Conservation (phyloP, 371 early-diverging fungal genomes). For the Umbelopsis sp. region DNA sequence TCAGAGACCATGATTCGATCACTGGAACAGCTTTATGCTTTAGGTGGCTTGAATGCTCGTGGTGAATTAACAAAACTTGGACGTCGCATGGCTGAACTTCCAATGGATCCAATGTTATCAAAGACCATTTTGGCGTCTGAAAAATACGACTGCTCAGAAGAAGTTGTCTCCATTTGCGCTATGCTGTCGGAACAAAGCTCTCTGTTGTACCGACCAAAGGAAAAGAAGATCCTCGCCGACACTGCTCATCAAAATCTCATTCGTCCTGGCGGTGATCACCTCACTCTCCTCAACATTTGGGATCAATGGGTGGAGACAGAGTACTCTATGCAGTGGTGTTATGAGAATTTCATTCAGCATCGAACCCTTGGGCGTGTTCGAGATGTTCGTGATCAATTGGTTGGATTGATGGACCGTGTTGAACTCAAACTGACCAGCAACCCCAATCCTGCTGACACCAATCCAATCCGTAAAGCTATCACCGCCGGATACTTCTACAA, state of each 20-base stretch:
- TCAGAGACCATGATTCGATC: slow-evolving; percentile 92
- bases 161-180: slow-evolving; percentile 82
- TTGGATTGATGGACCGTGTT: slow-evolving; percentile 90
- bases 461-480: slow-evolving; percentile 86
- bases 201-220: slow-evolving; percentile 93
- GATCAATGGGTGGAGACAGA: slow-evolving; percentile 95
- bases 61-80: slow-evolving; percentile 97
- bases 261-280: slow-evolving; percentile 89
- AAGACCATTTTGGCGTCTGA: slow-evolving; percentile 92
- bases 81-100: slow-evolving; percentile 98
- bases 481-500: slow-evolving; percentile 96
- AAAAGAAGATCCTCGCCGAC: slow-evolving; percentile 92
- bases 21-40: slow-evolving; percentile 91
- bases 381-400: slow-evolving; percentile 94
- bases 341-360: slow-evolving; percentile 94
- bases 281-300: slow-evolving; percentile 92
- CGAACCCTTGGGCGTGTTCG: slow-evolving; percentile 90
- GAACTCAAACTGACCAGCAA: slow-evolving; percentile 84
- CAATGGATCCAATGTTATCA: slow-evolving; percentile 95
- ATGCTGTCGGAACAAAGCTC: slow-evolving; percentile 95
- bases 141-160: slow-evolving; percentile 92
- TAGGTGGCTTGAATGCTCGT: slow-evolving; percentile 93
- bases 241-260: slow-evolving; percentile 88
- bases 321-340: slow-evolving; percentile 94
- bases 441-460: slow-evolving; percentile 75